These are phyloP conservation scores for Jacaranda mimosifolia DNA, from an alignment of 257 asterid species.

Conservation along the genomic window DNA sequence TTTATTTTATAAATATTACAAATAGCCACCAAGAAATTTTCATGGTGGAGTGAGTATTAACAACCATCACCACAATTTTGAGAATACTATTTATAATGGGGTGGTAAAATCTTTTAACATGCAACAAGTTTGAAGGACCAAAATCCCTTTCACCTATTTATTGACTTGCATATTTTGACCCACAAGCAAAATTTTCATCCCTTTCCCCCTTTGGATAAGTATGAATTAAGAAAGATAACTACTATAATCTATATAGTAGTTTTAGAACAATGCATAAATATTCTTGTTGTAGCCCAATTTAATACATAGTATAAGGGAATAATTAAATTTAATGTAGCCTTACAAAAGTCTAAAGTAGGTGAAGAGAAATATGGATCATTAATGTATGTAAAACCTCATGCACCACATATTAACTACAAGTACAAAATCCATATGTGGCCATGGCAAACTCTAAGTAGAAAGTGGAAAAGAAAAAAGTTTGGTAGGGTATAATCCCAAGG, in stretches of 20 bases:
- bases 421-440: conserved; percentile 24
- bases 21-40: not conserved
- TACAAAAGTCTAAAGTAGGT: not conserved
- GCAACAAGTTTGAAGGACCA: too few relatives aligned
- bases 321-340: not conserved
- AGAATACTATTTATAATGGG: too few relatives aligned
- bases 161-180: too few relatives aligned
- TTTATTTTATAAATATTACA: too few relatives aligned
- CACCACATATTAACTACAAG: conserved; percentile 11
- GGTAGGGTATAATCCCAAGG: not conserved
- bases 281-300: not conserved
- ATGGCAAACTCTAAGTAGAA: not conserved
- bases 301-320: not conserved
- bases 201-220: not conserved
- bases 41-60: not conserved
- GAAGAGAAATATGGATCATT: not conserved
- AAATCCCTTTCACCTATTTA: too few relatives aligned
- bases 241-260: not conserved
- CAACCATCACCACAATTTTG: not conserved
- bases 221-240: not conserved
- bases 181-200: not conserved
- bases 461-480: not conserved
- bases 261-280: not conserved
- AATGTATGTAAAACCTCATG: not conserved
- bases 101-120: too few relatives aligned